A percentile compares a stretch with the other conserved stretches of the same genome.
Conservation (phyloP, 176 grass and related monocot species). For the Pharus latifolius region DNA sequence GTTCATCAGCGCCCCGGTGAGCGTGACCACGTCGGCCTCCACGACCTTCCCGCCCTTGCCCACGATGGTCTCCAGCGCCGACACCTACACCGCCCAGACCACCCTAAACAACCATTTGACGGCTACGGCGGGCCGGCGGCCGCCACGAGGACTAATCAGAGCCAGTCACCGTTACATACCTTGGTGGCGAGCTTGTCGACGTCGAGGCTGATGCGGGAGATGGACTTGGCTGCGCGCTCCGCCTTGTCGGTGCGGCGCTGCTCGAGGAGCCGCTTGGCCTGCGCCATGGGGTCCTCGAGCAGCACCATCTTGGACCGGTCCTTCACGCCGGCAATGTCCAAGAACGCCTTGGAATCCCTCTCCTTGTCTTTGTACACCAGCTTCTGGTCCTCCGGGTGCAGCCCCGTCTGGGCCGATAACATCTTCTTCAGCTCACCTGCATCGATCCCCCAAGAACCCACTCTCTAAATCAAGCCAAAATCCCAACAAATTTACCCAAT, state of each 20-base stretch:
- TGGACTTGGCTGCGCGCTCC: conserved; percentile 49
- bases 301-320: conserved; percentile 78
- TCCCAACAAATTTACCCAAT: neutral
- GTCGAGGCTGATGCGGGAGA: conserved; percentile 60
- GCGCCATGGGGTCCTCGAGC: conserved; percentile 64
- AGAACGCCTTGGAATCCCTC: conserved; percentile 65
- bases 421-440: conserved; percentile 92
- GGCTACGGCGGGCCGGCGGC: neutral
- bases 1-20: conserved; percentile 87
- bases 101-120: neutral
- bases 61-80: conserved; percentile 59
- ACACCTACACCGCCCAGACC: conserved; percentile 34
- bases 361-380: conserved; percentile 84
- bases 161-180: conserved; percentile 11
- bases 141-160: neutral
- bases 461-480: neutral
- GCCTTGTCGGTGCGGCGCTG: conserved; percentile 59
- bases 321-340: conserved; percentile 80
- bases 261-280: conserved; percentile 74
- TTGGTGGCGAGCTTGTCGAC: conserved; percentile 78
- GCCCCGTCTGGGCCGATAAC: conserved; percentile 53
- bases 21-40: conserved; percentile 54
- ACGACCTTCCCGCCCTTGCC: conserved; percentile 68
- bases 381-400: conserved; percentile 88
- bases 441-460: neutral